Evolutionary conservation across 148 eudicot species (phyloP).

Genomic region (Mesembryanthemum crystallinum): DNA sequence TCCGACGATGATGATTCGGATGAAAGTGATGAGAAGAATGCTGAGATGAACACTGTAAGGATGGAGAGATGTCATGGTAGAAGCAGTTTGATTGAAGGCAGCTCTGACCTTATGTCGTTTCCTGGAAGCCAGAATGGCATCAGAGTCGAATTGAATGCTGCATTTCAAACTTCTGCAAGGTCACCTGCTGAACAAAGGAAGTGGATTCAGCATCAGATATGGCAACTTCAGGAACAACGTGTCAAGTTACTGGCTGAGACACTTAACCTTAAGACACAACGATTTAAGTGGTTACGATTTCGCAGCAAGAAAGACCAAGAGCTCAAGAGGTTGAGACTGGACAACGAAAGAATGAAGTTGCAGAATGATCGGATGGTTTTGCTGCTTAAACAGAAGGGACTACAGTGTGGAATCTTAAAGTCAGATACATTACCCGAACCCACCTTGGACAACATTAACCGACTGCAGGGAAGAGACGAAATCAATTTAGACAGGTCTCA

Average conservation of each 20-base stretch:
- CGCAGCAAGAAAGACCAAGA: conserved; percentile 59
- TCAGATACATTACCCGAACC: conserved; percentile 31
- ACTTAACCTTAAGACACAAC: conserved; percentile 51
- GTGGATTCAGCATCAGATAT: conserved; percentile 39
- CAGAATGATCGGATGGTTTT: conserved; percentile 56
- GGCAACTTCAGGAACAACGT: conserved; percentile 43
- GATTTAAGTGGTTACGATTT: conserved; percentile 55
- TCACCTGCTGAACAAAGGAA: conserved; percentile 32
- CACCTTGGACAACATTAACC: conserved; percentile 24
- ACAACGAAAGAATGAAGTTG: conserved; percentile 53
- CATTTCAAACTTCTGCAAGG: conserved; percentile 36
- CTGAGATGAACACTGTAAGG: conserved; percentile 23
- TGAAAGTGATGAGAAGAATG: conserved; percentile 27
- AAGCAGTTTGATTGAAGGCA: conserved; percentile 27
- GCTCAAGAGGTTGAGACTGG: conserved; percentile 50
- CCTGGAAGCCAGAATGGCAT: conserved; percentile 13
- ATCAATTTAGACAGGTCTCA: conserved; percentile 26
- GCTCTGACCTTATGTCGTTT: conserved; percentile 19
- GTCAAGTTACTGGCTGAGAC: conserved; percentile 41
- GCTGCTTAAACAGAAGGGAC: conserved; percentile 50
- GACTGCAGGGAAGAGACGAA: conserved; percentile 33
- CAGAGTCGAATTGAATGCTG: conserved; percentile 28
- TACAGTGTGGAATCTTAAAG: conserved; percentile 27
- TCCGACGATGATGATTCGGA: conserved; percentile 47
- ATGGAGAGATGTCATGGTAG: conserved; percentile 17